Evolutionary conservation across 805 yeast species (phyloP), one percentile per base, ranked within the genome.

Genomic region (Starmerella floricola): DNA sequence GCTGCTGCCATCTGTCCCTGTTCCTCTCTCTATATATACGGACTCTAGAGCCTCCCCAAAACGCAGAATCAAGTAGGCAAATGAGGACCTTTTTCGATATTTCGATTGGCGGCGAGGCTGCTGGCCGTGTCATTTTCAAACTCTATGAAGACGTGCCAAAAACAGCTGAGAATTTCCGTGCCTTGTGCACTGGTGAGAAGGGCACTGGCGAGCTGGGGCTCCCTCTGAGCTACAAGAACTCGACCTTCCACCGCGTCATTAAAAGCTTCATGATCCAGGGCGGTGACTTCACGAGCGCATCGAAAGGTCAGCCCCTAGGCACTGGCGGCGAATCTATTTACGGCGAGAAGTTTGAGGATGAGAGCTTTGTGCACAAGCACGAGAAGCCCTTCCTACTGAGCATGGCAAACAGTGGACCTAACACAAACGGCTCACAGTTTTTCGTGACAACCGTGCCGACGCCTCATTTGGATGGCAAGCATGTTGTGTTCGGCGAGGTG

Each of bases 331-430:
- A 77, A 58, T 76, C 84, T 29, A 81, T 81, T 48, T 81, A 81
- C 56, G 91, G 91, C 21, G 87, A 79, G 51, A 79, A 79, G 58
- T 81, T 81, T 53, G 94, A 83, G 57, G 98, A 88, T 60, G 98
- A 88, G 62, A 80, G 79, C 62, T 88, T 91, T 61, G 61, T 69
- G 37, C 59, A 74, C 51, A 73, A 70, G 48, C 97, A 88, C 59
- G 85, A 78, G 50, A 71, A 71, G 55, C 97, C 97, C 41, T 87
- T 80, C 62, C 68, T 91, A 52, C 71, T 88, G 53, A 83, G 94
- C 6, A 91, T 88, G 97, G 97, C 98, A 44, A 88, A 88, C 58
- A 83, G 96, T 4, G 97, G 97, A 15, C 86, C 94, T 45, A 76
- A 79, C 61, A 88, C 97, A 37, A 91, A 91, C 58, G 97, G 97